Evolutionary conservation across 441 rosid species (phyloP).

Genomic region (Croton setiger): DNA sequence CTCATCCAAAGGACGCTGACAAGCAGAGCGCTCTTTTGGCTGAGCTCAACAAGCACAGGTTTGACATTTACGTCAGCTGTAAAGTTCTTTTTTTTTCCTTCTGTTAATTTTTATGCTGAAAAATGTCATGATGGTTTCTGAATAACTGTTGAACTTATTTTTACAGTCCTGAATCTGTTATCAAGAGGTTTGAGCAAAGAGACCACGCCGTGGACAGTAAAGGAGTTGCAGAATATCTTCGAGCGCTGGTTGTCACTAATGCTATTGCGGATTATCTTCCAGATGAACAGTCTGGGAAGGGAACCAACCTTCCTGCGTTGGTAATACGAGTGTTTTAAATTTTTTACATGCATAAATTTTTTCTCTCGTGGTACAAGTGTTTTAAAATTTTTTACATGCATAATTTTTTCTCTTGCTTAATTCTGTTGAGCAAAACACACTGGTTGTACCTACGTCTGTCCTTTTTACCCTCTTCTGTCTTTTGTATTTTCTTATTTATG

Average conservation of each 20-base stretch:
- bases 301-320: constrained; percentile 81
- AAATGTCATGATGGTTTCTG: neutral
- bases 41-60: constrained; percentile 94
- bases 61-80: neutral
- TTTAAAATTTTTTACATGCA: neutral
- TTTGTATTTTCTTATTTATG: constrained; percentile 11
- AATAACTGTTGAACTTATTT: neutral
- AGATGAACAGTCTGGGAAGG: constrained; percentile 74
- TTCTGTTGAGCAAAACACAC: no score
- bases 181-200: constrained; percentile 81
- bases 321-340: constrained; percentile 29
- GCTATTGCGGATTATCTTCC: constrained; percentile 89
- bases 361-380: neutral
- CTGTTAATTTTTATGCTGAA: neutral
- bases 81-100: neutral
- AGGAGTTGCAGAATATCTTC: constrained; percentile 87
- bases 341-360: neutral
- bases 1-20: constrained; percentile 70
- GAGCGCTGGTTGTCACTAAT: constrained; percentile 77
- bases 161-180: constrained; percentile 80
- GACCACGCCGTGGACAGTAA: constrained; percentile 75
- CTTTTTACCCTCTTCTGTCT: neutral
- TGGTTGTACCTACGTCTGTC: no score
- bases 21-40: constrained; percentile 66
- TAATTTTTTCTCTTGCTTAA: neutral